phyloP scores from a whole-genome alignment of 208 protist species.

The Wallacemonas sp. region DNA sequence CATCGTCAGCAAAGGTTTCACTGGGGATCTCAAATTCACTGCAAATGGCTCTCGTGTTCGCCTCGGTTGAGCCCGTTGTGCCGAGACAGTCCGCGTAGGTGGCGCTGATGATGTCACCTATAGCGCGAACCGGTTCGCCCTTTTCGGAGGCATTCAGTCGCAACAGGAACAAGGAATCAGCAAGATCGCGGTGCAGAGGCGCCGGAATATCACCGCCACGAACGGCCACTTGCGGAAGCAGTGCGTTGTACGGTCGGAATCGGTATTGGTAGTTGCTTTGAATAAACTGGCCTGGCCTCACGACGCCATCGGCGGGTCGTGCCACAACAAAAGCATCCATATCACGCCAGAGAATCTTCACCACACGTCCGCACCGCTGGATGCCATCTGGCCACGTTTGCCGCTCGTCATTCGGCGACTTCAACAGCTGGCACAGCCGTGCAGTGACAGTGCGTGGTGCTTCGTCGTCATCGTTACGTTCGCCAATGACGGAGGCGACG shows the following conservation, averaged over 20 bases:
- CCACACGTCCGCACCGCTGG: slow-evolving; percentile 42
- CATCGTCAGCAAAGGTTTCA: slow-evolving; percentile 64
- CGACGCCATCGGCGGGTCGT: slow-evolving; percentile 34
- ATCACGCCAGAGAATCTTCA: slow-evolving; percentile 46
- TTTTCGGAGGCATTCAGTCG: slow-evolving; percentile 21
- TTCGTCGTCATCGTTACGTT: slow-evolving; percentile 11
- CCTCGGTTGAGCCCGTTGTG: slow-evolving; percentile 32
- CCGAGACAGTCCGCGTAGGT: slow-evolving; percentile 37
- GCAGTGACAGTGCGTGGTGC: slow-evolving; percentile 22
- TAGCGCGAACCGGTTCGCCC: slow-evolving; percentile 14
- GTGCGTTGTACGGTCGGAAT: slow-evolving; percentile 61
- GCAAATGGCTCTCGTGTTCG: slow-evolving; percentile 57
- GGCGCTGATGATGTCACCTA: slow-evolving; percentile 28
- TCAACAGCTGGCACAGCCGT: slow-evolving; percentile 27
- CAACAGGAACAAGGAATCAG: slow-evolving; percentile 46
- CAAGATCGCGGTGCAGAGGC: slow-evolving; percentile 32
- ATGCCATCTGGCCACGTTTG: slow-evolving; percentile 23
- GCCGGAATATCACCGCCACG: slow-evolving; percentile 58
- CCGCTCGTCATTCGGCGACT: slow-evolving; percentile 26
- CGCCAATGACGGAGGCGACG: slow-evolving; percentile 28
- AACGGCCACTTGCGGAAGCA: slow-evolving; percentile 61
- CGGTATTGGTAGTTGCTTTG: slow-evolving; percentile 54
- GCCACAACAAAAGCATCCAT: slow-evolving; percentile 38
- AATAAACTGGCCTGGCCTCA: slow-evolving; percentile 33
- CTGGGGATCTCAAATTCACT: slow-evolving; percentile 32